These are phyloP conservation scores for Nicotiana tomentosiformis DNA, from an alignment of 257 asterid genomes.

Conservation along the genomic window DNA sequence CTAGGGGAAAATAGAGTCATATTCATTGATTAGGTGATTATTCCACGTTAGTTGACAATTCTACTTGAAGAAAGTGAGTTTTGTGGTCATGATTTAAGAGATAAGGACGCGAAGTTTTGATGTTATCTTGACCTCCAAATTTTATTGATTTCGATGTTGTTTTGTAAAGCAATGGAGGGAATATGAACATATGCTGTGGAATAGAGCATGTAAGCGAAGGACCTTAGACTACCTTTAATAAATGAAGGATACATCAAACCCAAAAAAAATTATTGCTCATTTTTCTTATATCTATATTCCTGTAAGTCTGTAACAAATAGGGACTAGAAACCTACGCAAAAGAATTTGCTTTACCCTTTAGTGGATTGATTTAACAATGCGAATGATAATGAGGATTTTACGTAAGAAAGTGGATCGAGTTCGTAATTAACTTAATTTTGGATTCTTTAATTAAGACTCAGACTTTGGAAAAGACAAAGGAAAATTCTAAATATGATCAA, in stretches of 20 bases:
- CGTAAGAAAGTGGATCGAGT: too few relatives aligned
- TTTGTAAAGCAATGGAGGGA: not conserved
- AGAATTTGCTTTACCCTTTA: too few relatives aligned
- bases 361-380: too few relatives aligned
- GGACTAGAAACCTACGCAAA: too few relatives aligned
- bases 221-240: not conserved
- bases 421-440: too few relatives aligned
- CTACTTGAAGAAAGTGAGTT: not conserved
- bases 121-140: not conserved
- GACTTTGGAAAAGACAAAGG: too few relatives aligned
- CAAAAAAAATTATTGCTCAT: not conserved
- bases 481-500: too few relatives aligned
- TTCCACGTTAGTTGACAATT: not conserved
- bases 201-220: not conserved
- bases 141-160: not conserved
- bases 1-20: not conserved
- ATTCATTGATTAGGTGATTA: not conserved
- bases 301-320: not conserved
- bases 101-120: not conserved
- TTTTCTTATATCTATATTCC: not conserved
- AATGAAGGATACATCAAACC: not conserved
- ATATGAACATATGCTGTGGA: not conserved
- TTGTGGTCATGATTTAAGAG: not conserved
- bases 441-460: too few relatives aligned
- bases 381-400: too few relatives aligned